These are phyloP conservation scores for Plasmodium knowlesi DNA, from an alignment of 169 alveolate genomes.

Conservation along the genomic window DNA sequence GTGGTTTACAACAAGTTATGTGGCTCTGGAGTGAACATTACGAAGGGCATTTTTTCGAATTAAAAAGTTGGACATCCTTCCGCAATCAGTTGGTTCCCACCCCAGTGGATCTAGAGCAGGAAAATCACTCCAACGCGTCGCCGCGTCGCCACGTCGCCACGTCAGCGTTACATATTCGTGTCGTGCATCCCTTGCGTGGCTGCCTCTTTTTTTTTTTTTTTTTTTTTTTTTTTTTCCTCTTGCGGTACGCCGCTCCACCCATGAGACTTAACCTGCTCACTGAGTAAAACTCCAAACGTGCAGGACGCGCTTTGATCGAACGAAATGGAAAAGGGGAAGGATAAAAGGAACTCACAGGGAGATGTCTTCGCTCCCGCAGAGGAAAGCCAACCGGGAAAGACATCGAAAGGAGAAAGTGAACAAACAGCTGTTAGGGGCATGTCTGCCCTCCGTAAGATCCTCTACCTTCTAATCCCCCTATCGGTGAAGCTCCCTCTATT, in stretches of 20 bases:
- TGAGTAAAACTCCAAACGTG: background rate
- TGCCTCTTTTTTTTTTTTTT: background rate
- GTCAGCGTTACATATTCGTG: too few species aligned
- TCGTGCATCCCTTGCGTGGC: background rate
- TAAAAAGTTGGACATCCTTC: background rate
- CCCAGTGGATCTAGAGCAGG: background rate
- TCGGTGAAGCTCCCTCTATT: background rate
- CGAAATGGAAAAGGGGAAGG: background rate
- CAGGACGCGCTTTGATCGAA: background rate
- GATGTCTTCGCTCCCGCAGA: background rate
- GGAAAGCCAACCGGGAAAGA: background rate
- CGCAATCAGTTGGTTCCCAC: background rate
- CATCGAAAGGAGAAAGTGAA: background rate
- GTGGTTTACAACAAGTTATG: slow-evolving; percentile 40
- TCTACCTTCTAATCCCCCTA: background rate
- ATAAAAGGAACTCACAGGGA: background rate
- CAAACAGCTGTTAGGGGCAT: background rate
- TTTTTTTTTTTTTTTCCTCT: background rate
- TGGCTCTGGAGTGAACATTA: slow-evolving; percentile 4
- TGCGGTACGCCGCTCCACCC: background rate
- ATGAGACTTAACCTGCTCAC: background rate
- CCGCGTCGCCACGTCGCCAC: too few species aligned
- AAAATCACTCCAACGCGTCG: background rate
- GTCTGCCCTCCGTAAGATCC: background rate
- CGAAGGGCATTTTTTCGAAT: slow-evolving; percentile 1